These are phyloP conservation scores for Cytospora piceicola DNA, from an alignment of 2,329 filamentous ascomycete species.

Conservation along the genomic window DNA sequence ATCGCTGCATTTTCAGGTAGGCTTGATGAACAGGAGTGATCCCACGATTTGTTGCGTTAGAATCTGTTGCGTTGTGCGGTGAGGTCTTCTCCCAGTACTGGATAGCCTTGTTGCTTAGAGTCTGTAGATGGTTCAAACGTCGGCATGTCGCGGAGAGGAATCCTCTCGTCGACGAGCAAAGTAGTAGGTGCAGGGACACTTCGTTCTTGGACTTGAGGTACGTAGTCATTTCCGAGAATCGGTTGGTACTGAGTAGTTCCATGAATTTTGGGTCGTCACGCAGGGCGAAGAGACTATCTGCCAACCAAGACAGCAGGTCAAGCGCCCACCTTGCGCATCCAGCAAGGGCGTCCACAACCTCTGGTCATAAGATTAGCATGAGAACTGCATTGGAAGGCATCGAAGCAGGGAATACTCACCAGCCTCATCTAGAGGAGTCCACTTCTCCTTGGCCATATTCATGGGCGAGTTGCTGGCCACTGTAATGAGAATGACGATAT, in stretches of 20 bases:
- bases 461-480: conserved; percentile 63
- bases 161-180: conserved; percentile 74
- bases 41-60: conserved; percentile 44
- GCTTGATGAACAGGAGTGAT: conserved; percentile 60
- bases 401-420: conserved; percentile 45
- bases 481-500: conserved; percentile 68
- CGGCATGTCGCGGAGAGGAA: conserved; percentile 72
- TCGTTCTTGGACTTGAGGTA: conserved; percentile 61
- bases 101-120: conserved; percentile 52
- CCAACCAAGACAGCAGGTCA: conserved; percentile 68
- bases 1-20: conserved; percentile 58
- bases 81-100: conserved; percentile 50
- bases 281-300: conserved; percentile 62
- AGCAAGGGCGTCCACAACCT: conserved; percentile 72
- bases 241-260: conserved; percentile 51
- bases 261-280: conserved; percentile 57
- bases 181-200: conserved; percentile 64
- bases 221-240: conserved; percentile 52
- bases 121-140: conserved; percentile 62
- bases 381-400: conserved; percentile 22
- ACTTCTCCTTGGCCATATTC: conserved; percentile 55
- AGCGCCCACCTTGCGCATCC: conserved; percentile 80
- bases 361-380: conserved; percentile 43
- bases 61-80: conserved; percentile 34
- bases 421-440: conserved; percentile 66